phyloP scores from a whole-genome alignment of 2,329 filamentous ascomycete species.

The Setomelanomma holmii region DNA sequence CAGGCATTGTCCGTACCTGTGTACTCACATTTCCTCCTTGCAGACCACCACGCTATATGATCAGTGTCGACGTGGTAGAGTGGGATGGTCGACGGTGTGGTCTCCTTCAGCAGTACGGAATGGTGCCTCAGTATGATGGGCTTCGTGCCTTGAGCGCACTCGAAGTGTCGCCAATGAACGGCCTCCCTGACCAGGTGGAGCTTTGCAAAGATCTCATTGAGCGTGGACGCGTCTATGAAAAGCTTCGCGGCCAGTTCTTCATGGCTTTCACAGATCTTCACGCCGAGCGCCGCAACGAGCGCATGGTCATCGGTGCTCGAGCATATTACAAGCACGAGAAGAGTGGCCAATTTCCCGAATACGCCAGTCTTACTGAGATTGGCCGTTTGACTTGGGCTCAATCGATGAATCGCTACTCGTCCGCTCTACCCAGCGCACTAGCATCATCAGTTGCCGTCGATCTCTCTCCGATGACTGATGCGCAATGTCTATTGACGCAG shows the following conservation, averaged over 20 bases:
- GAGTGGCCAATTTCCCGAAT: slow-evolving; percentile 9
- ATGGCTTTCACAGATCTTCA: slow-evolving; percentile 46
- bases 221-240: slow-evolving; percentile 54
- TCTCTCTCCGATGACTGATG: slow-evolving; percentile 18
- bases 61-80: slow-evolving; percentile 19
- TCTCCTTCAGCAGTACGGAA: slow-evolving; percentile 17
- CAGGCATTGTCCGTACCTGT: slow-evolving; percentile 7
- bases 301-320: slow-evolving; percentile 17
- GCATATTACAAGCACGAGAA: slow-evolving; percentile 16
- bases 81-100: slow-evolving; percentile 33
- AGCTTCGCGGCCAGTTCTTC: slow-evolving; percentile 55
- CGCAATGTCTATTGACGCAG: slow-evolving; percentile 17
- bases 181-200: slow-evolving; percentile 44
- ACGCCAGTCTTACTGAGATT: slow-evolving; percentile 13
- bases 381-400: slow-evolving; percentile 19
- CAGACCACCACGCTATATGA: slow-evolving; percentile 3
- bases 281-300: slow-evolving; percentile 11
- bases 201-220: slow-evolving; percentile 50
- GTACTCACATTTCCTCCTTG: slow-evolving; percentile 2
- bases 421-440: background rate
- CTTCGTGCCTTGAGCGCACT: slow-evolving; percentile 50
- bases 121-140: slow-evolving; percentile 37
- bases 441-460: slow-evolving; percentile 8
- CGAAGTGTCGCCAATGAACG: slow-evolving; percentile 49
- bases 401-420: slow-evolving; percentile 20